Base-by-base conservation (phyloP, 306 rosid genomes). In the Corylus avellana region DNA sequence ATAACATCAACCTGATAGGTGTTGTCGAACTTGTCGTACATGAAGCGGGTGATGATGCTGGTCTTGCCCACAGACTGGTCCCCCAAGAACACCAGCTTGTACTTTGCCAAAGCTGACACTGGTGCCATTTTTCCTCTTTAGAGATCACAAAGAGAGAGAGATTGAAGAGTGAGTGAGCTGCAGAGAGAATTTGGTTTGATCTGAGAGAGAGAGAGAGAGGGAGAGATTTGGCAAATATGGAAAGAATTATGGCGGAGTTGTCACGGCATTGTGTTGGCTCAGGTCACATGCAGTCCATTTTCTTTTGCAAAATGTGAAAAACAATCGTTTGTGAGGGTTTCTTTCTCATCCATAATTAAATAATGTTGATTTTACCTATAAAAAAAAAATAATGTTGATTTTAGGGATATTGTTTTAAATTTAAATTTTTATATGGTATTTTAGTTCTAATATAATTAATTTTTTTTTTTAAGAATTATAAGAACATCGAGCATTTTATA, bases 1-100 rank as follows among this genome's bases (percentile, higher is more conserved):
- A 53, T 13, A 56, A 59, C n/a, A 58, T 86, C 92, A 58, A 88
- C 92, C 92, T 88, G 92, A 78, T 88, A 88, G 37, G 92, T 88
- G 63, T 82, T 86, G 56, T 88, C 92, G 75, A 88, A 88, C 86
- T 88, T 88, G 78, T 88, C 91, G 72, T 88, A 88, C 91, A 88
- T 88, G 79, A 88, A 88, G 75, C 91, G 91, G 67, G 91, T 88
- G 76, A 85, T 88, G 86, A 85, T 88, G 80, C 91, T 88, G 80
- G 91, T 88, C 80, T 88, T 88, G 1, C 91, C 91, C 72, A 88
- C 91, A 48, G 91, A 88, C 51, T 88, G 92, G 80, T 88, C 92
- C 27, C 92, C 92, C 57, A 88, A 73, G 84, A 88, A 88, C 27
- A 88, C 92, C 12, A 88, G 59, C 83, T 88, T 88, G 84, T 88